These are phyloP conservation scores for Wickerhamiella domercqiae DNA, from an alignment of 805 yeast genomes.

Conservation along the genomic window DNA sequence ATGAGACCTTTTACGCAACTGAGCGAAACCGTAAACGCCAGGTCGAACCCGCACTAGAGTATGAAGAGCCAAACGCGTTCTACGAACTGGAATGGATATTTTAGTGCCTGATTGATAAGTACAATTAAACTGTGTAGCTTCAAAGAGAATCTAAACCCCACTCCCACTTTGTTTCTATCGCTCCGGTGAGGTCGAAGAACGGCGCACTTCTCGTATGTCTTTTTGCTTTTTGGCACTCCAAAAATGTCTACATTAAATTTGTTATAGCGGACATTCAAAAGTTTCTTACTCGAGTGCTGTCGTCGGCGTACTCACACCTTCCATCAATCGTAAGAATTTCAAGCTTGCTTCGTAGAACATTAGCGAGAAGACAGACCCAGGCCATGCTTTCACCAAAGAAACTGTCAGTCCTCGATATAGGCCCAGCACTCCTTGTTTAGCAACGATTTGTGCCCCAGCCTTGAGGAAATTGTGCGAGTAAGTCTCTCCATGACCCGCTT, in stretches of 20 bases:
- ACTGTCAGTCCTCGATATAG: constrained; percentile 62
- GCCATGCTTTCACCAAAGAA: constrained; percentile 64
- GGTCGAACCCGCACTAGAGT: constrained; percentile 53
- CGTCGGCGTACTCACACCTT: no score
- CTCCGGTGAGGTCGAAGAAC: background rate
- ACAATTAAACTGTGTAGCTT: no score
- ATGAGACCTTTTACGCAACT: constrained; percentile 45
- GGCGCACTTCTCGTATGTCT: background rate
- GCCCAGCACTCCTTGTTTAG: constrained; percentile 47
- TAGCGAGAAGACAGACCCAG: constrained; percentile 46
- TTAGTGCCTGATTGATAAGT: background rate
- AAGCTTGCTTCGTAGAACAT: constrained; percentile 43
- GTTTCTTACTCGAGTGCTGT: no score
- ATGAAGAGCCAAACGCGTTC: constrained; percentile 15
- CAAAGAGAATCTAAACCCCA: no score
- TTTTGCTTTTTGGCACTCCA: no score
- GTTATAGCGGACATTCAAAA: no score
- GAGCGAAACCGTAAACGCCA: constrained; percentile 27
- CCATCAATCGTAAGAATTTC: no score
- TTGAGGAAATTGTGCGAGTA: constrained; percentile 17
- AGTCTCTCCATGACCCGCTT: constrained; percentile 12
- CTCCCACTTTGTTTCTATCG: background rate
- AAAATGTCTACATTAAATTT: no score
- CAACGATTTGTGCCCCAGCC: constrained; percentile 28
- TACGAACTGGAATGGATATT: background rate